These are phyloP conservation scores for Mycena rosella DNA, from an alignment of 768 basidiomycete genomes.

Conservation along the genomic window DNA sequence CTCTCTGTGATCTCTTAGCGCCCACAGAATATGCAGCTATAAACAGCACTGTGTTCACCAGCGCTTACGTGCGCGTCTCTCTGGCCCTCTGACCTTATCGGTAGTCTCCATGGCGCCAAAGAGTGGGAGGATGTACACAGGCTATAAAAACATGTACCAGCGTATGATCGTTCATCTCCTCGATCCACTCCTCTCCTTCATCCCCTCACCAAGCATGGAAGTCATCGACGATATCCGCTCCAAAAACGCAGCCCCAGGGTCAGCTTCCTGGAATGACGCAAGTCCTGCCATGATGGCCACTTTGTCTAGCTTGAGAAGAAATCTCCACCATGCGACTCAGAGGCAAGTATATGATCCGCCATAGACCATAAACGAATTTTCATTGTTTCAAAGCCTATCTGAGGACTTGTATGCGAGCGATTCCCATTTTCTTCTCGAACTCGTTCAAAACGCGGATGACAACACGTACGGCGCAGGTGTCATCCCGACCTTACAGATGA, in stretches of 20 bases:
- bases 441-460: slow-evolving; percentile 20
- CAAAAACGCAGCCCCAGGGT: slow-evolving; percentile 14
- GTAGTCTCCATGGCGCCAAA: no score
- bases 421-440: slow-evolving; percentile 12
- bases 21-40: no score
- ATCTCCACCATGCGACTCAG: background rate
- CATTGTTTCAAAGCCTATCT: background rate
- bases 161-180: background rate
- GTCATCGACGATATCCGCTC: slow-evolving; percentile 5
- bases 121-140: no score
- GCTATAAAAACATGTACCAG: background rate
- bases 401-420: slow-evolving; percentile 12
- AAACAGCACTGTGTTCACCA: no score
- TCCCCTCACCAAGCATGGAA: background rate
- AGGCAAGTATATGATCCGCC: background rate
- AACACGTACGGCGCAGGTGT: background rate
- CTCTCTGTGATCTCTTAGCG: no score
- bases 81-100: no score
- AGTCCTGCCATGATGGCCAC: background rate
- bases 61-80: no score
- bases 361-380: background rate
- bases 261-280: background rate
- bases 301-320: background rate
- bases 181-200: background rate
- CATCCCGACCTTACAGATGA: background rate